Evolutionary conservation across 331 rosid genomes (phyloP), one percentile per base, ranked within the genome.

Genomic region (Stylosanthes scabra): DNA sequence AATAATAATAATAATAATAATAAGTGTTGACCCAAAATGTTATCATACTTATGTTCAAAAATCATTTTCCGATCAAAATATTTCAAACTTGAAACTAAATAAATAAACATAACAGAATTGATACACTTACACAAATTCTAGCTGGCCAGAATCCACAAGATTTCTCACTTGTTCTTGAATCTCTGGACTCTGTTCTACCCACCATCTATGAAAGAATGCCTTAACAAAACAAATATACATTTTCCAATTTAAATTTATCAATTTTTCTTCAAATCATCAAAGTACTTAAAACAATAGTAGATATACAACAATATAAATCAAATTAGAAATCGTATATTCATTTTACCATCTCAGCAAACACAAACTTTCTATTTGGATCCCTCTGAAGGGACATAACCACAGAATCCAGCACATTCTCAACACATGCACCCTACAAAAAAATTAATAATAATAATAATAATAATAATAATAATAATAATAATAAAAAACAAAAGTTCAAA

Each of bases 181-280:
- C 77, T 59, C 82, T 44, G 67, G 78, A 59, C 88, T 91, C 60
- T 89, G 97, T 58, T 83, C 81, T 28, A 74, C 47, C 98, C 98
- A 89, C 98, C 98, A 93, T 70, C 93, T 77, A 80, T 87, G 89
- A 73, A 93, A 87, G 71, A 89, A 93, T 0, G 88, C 98, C 97
- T 27, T 3, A 14, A 64, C 1, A 68, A 20, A 52, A 63, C 1
- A 49, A 27, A 25, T 3, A 7, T 34, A 75, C 67, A 49, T 39
- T 11, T 7, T 40, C 12, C 51, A 9, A 3, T 4, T 46, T 4
- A 46, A 46, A 10, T 46, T 46, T 46, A 46, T 44, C 10, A 2
- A 8, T 8, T 44, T 44, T 7, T 0, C 10, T 44, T 11, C 11
- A 44, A 44, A 44, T 1, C 11, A 46, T 10, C 25, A 20, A 3